Evolutionary conservation across 176 grass and related monocot species (phyloP).

Genomic region (Carex cristatella): DNA sequence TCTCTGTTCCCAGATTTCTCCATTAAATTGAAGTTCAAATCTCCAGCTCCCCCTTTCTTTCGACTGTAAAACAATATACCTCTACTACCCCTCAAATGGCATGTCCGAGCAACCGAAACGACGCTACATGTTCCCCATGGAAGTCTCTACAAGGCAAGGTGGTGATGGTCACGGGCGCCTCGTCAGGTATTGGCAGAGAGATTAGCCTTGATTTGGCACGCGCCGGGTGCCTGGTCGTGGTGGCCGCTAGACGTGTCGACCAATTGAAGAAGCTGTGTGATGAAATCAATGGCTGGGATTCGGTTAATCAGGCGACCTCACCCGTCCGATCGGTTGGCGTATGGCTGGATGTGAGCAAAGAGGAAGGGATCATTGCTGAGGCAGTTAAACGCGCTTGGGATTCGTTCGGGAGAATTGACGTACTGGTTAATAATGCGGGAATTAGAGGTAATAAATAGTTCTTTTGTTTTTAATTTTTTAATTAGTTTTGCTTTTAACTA

Average conservation of each 20-base stretch:
- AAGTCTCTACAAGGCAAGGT: slow-evolving; percentile 34
- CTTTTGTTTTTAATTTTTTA: background rate
- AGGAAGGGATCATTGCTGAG: slow-evolving; percentile 27
- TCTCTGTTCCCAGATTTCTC: background rate
- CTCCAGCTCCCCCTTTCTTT: background rate
- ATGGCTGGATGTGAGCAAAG: slow-evolving; percentile 35
- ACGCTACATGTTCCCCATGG: slow-evolving; percentile 7
- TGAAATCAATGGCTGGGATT: slow-evolving; percentile 30
- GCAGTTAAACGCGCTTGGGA: slow-evolving; percentile 31
- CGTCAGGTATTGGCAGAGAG: slow-evolving; percentile 37
- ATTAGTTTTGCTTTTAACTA: background rate
- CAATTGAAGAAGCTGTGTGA: slow-evolving; percentile 28
- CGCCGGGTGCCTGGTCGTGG: slow-evolving; percentile 30
- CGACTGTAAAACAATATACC: background rate
- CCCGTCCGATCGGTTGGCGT: slow-evolving; percentile 11
- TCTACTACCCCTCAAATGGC: background rate
- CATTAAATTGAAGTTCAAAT: background rate
- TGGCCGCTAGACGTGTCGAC: slow-evolving; percentile 32
- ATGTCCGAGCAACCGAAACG: background rate
- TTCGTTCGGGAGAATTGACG: slow-evolving; percentile 40
- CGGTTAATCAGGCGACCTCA: background rate
- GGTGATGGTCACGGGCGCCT: slow-evolving; percentile 52
- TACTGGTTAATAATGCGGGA: slow-evolving; percentile 40
- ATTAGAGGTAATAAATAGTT: slow-evolving; percentile 26
- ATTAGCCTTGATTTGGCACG: slow-evolving; percentile 33